Evolutionary conservation across 768 basidiomycete species (phyloP), one percentile per base, ranked within the genome.

Genomic region (Fistulinella prunicolor): DNA sequence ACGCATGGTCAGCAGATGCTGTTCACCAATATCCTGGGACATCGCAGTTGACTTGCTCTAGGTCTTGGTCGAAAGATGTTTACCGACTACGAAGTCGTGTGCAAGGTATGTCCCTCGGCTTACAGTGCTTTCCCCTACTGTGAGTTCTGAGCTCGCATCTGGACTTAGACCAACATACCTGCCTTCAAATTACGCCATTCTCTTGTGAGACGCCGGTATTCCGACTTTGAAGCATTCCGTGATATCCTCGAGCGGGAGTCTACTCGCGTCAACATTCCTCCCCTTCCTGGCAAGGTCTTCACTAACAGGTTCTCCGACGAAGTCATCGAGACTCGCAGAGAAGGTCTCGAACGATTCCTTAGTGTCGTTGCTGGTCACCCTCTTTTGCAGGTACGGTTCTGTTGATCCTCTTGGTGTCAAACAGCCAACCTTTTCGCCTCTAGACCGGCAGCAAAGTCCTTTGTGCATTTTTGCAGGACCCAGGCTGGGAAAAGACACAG

Each of bases 31-130:
- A 23, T 23, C 3, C 9, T 1, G 21, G 9, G 10, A 37, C 22
- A 23, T 22, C 4, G 12, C 39, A 32, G 17, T 24, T 44, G 9
- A 54, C n/a, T 23, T 24, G 28, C 30, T 21, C 42, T 1, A 64
- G 94, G 94, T 24, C 93, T 94, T 61, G 95, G 96, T 23, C 77
- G 96, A 60, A 97, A 97, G 79, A 95, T 95, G 94, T 99, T 90
- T 71, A 99, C 96, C 35, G 95, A 98, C 76, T 98, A 98, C 63
- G 96, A 99, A 73, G 86, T 99, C 49, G 86, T 97, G 38, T 96
- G 93, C 79, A 94, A 94, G 82, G 94, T 89, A 49, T 61, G 53
- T 28, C 9, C 7, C 20, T 38, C 42, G 6, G 10, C 34, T 35
- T 37, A 36, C 29, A 2, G 7, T 30, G 13, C 38, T 46, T 42